phyloP scores from a whole-genome alignment of 2,329 filamentous ascomycete species.

The Microcera coccophila region DNA sequence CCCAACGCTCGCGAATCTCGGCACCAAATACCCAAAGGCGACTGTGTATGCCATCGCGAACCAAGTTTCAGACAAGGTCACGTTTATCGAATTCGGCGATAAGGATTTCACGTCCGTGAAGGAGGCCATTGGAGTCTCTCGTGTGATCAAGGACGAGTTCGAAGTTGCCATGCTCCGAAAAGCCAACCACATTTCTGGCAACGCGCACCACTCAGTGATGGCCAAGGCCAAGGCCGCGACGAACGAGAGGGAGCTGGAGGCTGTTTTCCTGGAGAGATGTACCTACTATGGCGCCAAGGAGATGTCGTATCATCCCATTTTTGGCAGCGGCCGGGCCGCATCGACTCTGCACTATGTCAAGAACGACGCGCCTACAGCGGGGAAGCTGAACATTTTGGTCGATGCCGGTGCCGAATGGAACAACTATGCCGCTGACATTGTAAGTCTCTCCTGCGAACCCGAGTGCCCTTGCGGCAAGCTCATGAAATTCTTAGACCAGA shows the following conservation, averaged over 20 bases:
- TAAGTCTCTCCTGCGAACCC: slow-evolving; percentile 30
- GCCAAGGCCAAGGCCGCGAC: slow-evolving; percentile 57
- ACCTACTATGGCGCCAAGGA: slow-evolving; percentile 71
- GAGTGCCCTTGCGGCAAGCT: slow-evolving; percentile 1
- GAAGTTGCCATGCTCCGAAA: slow-evolving; percentile 70
- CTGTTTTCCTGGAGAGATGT: slow-evolving; percentile 71
- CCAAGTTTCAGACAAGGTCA: slow-evolving; percentile 69
- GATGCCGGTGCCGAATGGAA: slow-evolving; percentile 78
- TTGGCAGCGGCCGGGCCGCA: slow-evolving; percentile 73
- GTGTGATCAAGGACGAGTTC: slow-evolving; percentile 70
- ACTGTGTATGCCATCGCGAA: slow-evolving; percentile 73
- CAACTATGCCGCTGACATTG: slow-evolving; percentile 67
- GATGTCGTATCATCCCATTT: slow-evolving; percentile 84
- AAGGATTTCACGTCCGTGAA: slow-evolving; percentile 57
- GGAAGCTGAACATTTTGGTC: slow-evolving; percentile 75
- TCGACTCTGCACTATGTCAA: slow-evolving; percentile 85
- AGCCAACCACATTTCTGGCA: slow-evolving; percentile 66
- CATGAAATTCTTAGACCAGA: slow-evolving; percentile 58
- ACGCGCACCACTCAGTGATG: slow-evolving; percentile 62
- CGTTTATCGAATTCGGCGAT: slow-evolving; percentile 65
- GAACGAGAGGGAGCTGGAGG: slow-evolving; percentile 82
- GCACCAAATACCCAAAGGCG: slow-evolving; percentile 32
- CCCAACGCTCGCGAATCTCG: slow-evolving; percentile 57
- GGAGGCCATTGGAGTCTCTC: slow-evolving; percentile 62
- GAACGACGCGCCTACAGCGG: slow-evolving; percentile 65